Conservation (phyloP, 805 yeast species). For the Millerozyma acaciae region DNA sequence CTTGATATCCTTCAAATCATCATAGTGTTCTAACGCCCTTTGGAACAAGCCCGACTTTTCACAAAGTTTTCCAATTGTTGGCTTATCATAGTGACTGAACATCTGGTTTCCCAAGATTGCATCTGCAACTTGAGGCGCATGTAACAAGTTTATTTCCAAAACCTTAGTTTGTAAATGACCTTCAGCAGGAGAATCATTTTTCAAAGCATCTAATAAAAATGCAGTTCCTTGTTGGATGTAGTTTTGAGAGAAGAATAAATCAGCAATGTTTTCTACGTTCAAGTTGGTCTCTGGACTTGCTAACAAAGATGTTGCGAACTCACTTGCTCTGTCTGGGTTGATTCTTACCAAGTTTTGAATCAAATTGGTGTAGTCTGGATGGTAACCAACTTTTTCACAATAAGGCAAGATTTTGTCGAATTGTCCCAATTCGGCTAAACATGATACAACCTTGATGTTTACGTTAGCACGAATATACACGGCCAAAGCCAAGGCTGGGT, state of each 20-base stretch:
- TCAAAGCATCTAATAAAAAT: conserved; percentile 89
- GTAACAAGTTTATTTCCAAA: conserved; percentile 84
- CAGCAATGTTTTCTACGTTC: conserved; percentile 84
- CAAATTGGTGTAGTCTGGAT: conserved; percentile 85
- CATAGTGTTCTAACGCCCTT: conserved; percentile 94
- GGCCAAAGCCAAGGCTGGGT: conserved; percentile 80
- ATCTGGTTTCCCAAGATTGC: conserved; percentile 94
- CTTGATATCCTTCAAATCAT: conserved; percentile 91
- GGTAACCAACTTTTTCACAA: conserved; percentile 82
- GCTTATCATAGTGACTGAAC: conserved; percentile 93
- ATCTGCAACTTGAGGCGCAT: conserved; percentile 99
- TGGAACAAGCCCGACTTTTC: conserved; percentile 95
- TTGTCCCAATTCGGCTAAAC: conserved; percentile 93
- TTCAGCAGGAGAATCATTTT: conserved; percentile 89
- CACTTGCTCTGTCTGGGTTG: conserved; percentile 97
- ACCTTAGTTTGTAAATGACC: conserved; percentile 94
- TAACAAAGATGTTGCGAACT: conserved; percentile 85
- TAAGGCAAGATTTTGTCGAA: conserved; percentile 94
- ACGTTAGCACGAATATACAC: conserved; percentile 81
- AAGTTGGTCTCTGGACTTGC: conserved; percentile 55
- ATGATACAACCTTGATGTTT: conserved; percentile 85
- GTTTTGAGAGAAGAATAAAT: conserved; percentile 91
- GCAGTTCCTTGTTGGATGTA: conserved; percentile 98
- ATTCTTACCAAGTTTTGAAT: conserved; percentile 87
- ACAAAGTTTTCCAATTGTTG: conserved; percentile 85